phyloP scores from a whole-genome alignment of 345 rosid species.

The Draba incana region DNA sequence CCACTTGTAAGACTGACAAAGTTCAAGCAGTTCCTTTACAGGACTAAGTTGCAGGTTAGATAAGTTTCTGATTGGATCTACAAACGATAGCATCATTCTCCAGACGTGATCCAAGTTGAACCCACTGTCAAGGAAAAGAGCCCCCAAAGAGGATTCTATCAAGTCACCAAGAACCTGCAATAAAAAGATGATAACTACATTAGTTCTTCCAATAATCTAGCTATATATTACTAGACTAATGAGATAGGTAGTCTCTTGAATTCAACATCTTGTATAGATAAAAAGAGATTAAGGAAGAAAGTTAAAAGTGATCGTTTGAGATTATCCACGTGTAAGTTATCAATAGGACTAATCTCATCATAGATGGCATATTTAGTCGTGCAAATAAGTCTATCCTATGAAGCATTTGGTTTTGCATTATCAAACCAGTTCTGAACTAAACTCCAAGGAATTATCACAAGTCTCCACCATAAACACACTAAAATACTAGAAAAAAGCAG shows the following conservation, averaged over 20 bases:
- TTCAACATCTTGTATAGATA: neutral
- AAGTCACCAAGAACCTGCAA: constrained; percentile 89
- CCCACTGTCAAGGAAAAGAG: constrained; percentile 82
- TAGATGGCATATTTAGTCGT: neutral
- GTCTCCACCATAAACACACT: constrained; percentile 25
- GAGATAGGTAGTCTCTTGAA: constrained; percentile 6
- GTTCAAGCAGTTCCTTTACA: constrained; percentile 67
- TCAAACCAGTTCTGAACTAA: constrained; percentile 8
- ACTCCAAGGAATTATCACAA: constrained; percentile 21
- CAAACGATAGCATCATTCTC: constrained; percentile 68
- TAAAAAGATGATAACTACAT: constrained; percentile 21
- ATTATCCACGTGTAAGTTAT: neutral
- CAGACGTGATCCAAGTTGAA: constrained; percentile 68
- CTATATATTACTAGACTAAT: neutral
- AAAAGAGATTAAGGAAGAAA: constrained; percentile 5
- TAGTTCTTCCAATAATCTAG: constrained; percentile 22
- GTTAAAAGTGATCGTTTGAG: neutral
- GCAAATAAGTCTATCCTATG: constrained; percentile 1
- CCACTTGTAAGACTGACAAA: constrained; percentile 70
- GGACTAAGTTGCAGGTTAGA: constrained; percentile 70
- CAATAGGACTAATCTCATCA: constrained; percentile 20
- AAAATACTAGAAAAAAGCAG: constrained; percentile 13
- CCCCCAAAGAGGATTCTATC: constrained; percentile 85
- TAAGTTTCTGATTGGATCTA: constrained; percentile 63
- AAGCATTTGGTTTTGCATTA: constrained; percentile 8